These are phyloP conservation scores for Xylaria longipes DNA, from an alignment of 495 filamentous ascomycete species.

Conservation along the genomic window DNA sequence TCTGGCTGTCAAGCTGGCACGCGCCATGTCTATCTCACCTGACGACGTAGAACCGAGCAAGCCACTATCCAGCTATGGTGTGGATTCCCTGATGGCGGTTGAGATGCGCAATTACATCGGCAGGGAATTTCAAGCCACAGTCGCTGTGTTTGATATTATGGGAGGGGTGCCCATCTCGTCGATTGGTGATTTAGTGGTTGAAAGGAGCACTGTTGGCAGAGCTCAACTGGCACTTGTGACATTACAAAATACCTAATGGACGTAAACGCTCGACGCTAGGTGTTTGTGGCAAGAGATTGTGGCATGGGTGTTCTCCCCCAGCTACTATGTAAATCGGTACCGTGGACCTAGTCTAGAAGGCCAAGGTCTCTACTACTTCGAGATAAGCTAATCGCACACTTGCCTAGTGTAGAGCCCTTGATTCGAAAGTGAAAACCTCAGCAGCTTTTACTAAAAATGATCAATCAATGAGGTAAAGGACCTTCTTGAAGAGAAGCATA, in stretches of 20 bases:
- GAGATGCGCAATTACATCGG: constrained; percentile 1
- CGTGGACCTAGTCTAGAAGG: no score
- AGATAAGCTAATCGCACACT: no score
- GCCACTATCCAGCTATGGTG: not conserved
- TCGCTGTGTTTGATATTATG: constrained; percentile 13
- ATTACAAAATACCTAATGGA: no score
- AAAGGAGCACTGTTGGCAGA: not conserved
- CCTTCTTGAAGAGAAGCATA: not conserved
- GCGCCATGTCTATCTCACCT: constrained; percentile 19
- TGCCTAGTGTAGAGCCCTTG: no score
- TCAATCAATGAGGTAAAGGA: not conserved
- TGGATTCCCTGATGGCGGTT: constrained; percentile 11
- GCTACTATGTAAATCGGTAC: no score
- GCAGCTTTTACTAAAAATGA: not conserved
- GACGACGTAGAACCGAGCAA: not conserved
- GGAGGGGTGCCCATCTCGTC: constrained; percentile 20
- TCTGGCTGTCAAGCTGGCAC: not conserved
- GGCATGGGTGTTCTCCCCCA: no score
- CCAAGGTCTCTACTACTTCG: no score
- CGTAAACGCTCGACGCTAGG: no score
- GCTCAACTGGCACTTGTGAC: no score
- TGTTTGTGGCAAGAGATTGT: no score
- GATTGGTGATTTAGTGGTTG: constrained; percentile 26
- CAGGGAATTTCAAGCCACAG: not conserved
- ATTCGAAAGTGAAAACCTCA: not conserved